phyloP scores from a whole-genome alignment of 192 early-diverging fungal genomes.

The Geranomyces variabilis region DNA sequence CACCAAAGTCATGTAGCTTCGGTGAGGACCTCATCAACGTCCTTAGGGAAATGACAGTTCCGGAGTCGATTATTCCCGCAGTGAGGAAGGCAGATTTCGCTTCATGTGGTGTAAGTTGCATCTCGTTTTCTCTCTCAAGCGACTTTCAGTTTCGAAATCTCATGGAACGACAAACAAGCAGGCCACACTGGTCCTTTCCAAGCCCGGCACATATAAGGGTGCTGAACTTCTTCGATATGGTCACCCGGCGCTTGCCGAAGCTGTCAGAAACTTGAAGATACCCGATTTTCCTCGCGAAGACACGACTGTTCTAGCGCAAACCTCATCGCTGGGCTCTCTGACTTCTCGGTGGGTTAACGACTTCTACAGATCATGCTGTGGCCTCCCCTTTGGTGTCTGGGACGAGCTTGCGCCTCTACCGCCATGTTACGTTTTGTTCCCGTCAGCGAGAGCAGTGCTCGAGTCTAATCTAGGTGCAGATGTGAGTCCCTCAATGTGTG shows the following conservation, averaged over 20 bases:
- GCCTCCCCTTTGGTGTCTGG: not conserved
- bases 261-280: not conserved
- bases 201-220: slow-evolving; percentile 21
- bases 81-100: slow-evolving; percentile 17
- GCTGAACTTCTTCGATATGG: not conserved
- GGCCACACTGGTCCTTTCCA: slow-evolving; percentile 31
- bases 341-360: not conserved
- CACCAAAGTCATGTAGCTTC: not conserved
- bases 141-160: slow-evolving; percentile 8
- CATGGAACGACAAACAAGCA: not conserved
- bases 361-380: not conserved
- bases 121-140: not conserved
- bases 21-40: slow-evolving; percentile 14
- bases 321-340: not conserved
- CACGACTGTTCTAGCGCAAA: not conserved
- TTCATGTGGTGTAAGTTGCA: not conserved
- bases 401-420: not conserved
- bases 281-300: slow-evolving; percentile 16
- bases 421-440: slow-evolving; percentile 30
- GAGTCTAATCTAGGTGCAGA: slow-evolving; percentile 18
- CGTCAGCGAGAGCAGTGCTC: slow-evolving; percentile 27
- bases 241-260: slow-evolving; percentile 10
- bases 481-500: slow-evolving; percentile 28
- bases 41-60: slow-evolving; percentile 36
- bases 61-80: slow-evolving; percentile 1